A percentile compares a stretch with the other conserved stretches of the same genome.
Conservation (phyloP, 495 filamentous ascomycete species). For the Glutinoglossum americanum region DNA sequence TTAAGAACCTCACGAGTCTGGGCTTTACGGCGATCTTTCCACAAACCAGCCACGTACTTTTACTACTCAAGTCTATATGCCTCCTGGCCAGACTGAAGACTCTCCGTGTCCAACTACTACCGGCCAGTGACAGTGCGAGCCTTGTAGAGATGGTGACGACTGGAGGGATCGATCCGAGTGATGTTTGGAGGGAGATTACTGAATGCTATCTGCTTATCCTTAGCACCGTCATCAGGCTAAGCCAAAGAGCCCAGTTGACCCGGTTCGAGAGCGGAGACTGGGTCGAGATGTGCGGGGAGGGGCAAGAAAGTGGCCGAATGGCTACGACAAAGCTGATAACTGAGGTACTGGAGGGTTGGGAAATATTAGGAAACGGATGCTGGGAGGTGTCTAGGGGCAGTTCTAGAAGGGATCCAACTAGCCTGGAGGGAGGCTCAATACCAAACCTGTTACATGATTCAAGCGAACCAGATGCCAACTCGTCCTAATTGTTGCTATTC, state of each 20-base stretch:
- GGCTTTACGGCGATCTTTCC: too few species aligned
- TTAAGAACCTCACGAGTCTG: too few species aligned
- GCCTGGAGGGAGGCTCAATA: neutral
- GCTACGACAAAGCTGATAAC: neutral
- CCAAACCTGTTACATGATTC: neutral
- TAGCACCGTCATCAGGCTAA: neutral
- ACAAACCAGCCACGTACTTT: too few species aligned
- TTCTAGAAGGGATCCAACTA: neutral
- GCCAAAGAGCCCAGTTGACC: neutral
- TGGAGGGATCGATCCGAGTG: too few species aligned
- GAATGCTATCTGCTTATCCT: too few species aligned
- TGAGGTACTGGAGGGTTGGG: neutral
- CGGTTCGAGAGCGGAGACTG: neutral
- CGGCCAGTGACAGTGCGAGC: too few species aligned
- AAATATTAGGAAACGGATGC: neutral
- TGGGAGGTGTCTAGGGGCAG: neutral
- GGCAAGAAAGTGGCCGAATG: neutral
- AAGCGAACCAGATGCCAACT: neutral
- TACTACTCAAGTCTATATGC: too few species aligned
- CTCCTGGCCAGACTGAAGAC: too few species aligned
- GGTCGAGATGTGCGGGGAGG: neutral
- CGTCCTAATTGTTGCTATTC: neutral
- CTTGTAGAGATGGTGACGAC: too few species aligned
- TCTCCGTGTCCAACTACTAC: too few species aligned
- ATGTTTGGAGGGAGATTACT: too few species aligned